Evolutionary conservation across 2,329 filamentous ascomycete genomes (phyloP), one percentile per base, ranked within the genome.

Genomic region (Fusarium nelsonii): DNA sequence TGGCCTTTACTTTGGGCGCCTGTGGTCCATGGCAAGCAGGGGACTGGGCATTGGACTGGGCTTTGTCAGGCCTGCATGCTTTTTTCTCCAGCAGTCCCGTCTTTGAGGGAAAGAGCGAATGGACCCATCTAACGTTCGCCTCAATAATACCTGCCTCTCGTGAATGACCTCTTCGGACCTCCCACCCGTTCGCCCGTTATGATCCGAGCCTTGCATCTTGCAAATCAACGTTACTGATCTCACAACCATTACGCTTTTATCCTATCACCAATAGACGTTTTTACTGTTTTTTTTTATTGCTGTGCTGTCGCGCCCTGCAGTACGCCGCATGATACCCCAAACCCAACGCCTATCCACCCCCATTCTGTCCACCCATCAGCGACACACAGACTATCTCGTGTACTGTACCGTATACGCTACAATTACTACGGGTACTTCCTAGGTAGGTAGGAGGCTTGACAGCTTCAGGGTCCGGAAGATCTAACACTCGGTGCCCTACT

Each of bases 181-280:
- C 76, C 74, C 74, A 74, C 77, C 74, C 69, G 72, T 76, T 75
- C 70, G 74, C 74, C 73, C 71, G 72, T 72, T 71, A 71, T 73
- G 74, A 74, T 72, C 73, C 70, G 70, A 74, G 66, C 66, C 73
- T 68, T 77, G 73, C 75, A 76, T 76, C 67, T 70, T 63, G 59
- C 74, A 72, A 73, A 74, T 64, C 75, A 73, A 57, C 51, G 57
- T 60, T 62, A 54, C 55, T 72, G 67, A 68, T 52, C 63, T 69
- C 55, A 54, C 70, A 70, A 63, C 58, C 57, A 64, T 58, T 55
- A 51, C 54, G 59, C 55, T 58, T 60, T 57, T 58, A 46, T 57
- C 58, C 49, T 55, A 36, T 54, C 45, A 52, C 71, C 71, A 66
- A 64, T 63, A 70, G 63, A 66, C 53, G 30, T 63, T 62, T 67